Evolutionary conservation across 768 basidiomycete species (phyloP), one percentile per base, ranked within the genome.

Genomic region (Lyophyllum shimeji): DNA sequence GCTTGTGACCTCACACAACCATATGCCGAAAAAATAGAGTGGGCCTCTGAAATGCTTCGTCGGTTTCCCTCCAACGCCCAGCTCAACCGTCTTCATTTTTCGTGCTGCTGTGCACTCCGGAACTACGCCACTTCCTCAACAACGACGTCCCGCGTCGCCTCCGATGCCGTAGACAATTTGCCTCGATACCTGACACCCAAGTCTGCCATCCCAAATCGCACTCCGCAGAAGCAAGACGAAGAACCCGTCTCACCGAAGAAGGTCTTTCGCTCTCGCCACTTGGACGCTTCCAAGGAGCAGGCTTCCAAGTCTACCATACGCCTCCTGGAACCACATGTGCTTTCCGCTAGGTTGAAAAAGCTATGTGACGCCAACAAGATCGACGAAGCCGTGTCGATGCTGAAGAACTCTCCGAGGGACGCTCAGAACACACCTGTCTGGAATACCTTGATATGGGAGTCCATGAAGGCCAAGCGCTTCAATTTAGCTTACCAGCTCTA

Each of bases 351-450:
- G 52, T 71, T 91, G 47, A 83, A 80, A 64, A 81, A 76, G 58
- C 74, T 89, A 7, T 83, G 82, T 52, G 74, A 79, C 11, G 67
- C 71, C 11, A 82, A 80, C 11, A 76, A 85, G 50, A 40, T 89
- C 31, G 82, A 86, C 50, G 78, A 76, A 2, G 92, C 92, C 0
- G 76, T 90, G 3, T 66, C 74, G 23, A 80, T 84, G 70, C 76
- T 94, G n/a, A 82, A 87, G 64, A 83, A 78, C 37, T 74, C 85
- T 18, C 89, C 92, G 21, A 72, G 82, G 46, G 88, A 87, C 60
- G 86, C 90, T 0, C 87, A 90, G 64, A 93, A 91, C 60, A 74
- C 82, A 1, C 76, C 79, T 11, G 84, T 87, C 7, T 94, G 92
- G 92, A 92, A 92, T 60, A 89, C 85, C 2, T 67, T 93, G 62